Evolutionary conservation across 2,329 filamentous ascomycete genomes (phyloP).

Genomic region (Nakataea oryzae): DNA sequence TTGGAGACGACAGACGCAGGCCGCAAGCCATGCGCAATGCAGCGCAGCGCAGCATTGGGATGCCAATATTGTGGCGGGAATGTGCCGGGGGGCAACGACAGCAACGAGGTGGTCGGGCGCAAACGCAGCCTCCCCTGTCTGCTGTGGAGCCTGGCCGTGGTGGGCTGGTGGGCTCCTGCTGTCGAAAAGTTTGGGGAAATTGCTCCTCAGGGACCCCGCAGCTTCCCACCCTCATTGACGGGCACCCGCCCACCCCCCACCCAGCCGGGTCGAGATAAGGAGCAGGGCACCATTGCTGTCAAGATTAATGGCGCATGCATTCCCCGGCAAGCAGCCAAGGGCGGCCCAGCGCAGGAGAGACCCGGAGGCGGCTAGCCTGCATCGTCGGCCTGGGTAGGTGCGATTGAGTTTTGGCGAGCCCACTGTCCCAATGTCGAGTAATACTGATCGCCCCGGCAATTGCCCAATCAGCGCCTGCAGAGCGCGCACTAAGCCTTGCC

Average conservation of each 20-base stretch:
- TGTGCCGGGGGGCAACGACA: neutral
- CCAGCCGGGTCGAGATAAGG: neutral
- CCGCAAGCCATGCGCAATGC: too few species aligned
- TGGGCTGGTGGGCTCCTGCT: neutral
- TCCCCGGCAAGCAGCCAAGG: neutral
- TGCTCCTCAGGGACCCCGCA: neutral
- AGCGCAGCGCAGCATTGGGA: too few species aligned
- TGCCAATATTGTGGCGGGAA: neutral
- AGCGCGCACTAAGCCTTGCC: neutral
- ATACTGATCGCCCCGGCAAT: too few species aligned
- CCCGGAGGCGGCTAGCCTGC: too few species aligned
- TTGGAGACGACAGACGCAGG: neutral
- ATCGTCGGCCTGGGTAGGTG: too few species aligned
- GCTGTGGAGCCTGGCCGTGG: too few species aligned
- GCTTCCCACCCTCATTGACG: neutral
- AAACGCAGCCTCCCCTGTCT: neutral
- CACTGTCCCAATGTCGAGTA: neutral
- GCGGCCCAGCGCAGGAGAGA: too few species aligned
- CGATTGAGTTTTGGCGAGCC: neutral
- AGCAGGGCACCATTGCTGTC: neutral
- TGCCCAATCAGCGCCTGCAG: neutral
- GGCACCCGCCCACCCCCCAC: too few species aligned
- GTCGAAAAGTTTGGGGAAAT: neutral
- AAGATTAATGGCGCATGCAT: neutral
- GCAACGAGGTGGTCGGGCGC: neutral